Conservation (phyloP, 257 asterid species). For the Misopates orontium region DNA sequence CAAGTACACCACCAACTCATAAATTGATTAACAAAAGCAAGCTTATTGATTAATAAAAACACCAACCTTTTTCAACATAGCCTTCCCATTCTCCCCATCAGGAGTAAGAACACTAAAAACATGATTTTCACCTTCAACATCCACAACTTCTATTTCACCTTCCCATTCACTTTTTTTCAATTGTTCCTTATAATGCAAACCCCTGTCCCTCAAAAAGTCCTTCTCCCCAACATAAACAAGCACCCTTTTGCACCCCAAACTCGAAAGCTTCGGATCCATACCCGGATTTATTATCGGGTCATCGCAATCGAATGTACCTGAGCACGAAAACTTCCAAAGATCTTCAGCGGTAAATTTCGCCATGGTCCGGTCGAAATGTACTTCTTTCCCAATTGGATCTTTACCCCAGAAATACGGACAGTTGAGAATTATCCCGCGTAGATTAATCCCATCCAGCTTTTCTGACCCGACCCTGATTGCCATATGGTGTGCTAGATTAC, state of each 20-base stretch:
- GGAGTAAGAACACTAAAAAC: conserved; percentile 39
- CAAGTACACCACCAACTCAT: too few relatives aligned
- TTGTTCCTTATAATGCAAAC: conserved; percentile 31
- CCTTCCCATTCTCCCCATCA: conserved; percentile 18
- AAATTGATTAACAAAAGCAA: too few relatives aligned
- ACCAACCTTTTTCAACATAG: conserved; percentile 38
- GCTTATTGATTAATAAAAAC: conserved; percentile 26
- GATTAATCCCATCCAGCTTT: not conserved
- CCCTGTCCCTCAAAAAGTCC: conserved; percentile 42
- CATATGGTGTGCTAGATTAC: conserved; percentile 41
- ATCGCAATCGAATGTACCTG: conserved; percentile 8
- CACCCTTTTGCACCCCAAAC: conserved; percentile 38
- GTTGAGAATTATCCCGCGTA: conserved; percentile 34
- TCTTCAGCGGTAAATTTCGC: not conserved
- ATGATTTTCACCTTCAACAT: conserved; percentile 42
- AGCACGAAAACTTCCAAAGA: conserved; percentile 20
- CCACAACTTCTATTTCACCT: conserved; percentile 43
- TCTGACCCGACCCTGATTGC: conserved; percentile 35
- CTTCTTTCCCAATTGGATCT: conserved; percentile 29
- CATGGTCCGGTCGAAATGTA: too few relatives aligned
- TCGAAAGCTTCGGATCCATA: conserved; percentile 33
- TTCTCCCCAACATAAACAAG: conserved; percentile 49
- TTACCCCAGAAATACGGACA: conserved; percentile 40
- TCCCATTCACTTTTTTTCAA: conserved; percentile 43
- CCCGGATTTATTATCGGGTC: conserved; percentile 44